Evolutionary conservation across 1,139 yeast genomes (phyloP).

Genomic region (Pichia sp.): DNA sequence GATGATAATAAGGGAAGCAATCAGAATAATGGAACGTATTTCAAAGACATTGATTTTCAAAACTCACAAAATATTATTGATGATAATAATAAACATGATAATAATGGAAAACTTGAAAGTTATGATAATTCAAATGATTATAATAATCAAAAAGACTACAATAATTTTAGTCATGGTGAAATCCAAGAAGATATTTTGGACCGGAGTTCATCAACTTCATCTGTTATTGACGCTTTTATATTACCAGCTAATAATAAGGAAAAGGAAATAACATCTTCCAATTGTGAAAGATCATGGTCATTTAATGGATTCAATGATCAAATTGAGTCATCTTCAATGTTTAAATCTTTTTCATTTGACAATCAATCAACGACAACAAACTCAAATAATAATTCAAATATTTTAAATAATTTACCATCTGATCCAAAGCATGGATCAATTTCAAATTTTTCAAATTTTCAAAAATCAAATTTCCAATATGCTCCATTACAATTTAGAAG

Average conservation of each 20-base stretch:
- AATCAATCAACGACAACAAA: background rate
- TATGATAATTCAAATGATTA: background rate
- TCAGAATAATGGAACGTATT: background rate
- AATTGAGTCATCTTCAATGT: background rate
- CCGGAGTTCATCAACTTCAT: no score
- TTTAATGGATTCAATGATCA: no score
- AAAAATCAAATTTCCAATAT: conserved; percentile 36
- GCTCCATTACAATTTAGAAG: conserved; percentile 49
- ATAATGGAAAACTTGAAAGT: background rate
- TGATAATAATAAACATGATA: background rate
- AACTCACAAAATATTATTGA: background rate
- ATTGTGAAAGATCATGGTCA: no score
- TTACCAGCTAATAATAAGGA: no score
- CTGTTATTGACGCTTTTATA: no score
- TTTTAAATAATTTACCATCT: conserved; percentile 5
- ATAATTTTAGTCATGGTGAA: background rate
- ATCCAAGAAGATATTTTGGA: no score
- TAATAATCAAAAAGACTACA: background rate
- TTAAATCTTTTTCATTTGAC: conserved; percentile 12
- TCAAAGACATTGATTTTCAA: no score
- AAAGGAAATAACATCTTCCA: no score
- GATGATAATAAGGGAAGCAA: background rate
- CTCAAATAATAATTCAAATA: background rate
- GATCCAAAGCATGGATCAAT: conserved; percentile 25
- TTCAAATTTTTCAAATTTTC: conserved; percentile 19